Percentiles rank a stretch among this genome's conserved stretches.
These are phyloP conservation scores for Sporobolomyces pararoseus DNA, from an alignment of 768 basidiomycete species.

Conservation along the genomic window DNA sequence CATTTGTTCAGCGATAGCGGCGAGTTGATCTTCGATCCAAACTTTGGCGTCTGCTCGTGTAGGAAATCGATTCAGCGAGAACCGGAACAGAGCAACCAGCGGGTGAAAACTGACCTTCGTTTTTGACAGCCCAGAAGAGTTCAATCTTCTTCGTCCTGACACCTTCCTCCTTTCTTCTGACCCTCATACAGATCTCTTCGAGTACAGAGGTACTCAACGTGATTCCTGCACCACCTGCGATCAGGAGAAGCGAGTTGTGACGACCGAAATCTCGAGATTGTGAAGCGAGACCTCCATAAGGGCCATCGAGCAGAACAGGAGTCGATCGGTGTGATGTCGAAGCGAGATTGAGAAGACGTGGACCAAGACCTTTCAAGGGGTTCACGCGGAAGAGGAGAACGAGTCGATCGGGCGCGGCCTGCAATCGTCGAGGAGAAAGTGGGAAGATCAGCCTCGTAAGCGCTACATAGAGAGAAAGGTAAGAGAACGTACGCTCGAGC, in stretches of 20 bases:
- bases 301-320: slow-evolving; percentile 45
- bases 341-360: slow-evolving; percentile 28
- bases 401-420: slow-evolving; percentile 26
- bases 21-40: slow-evolving; percentile 29
- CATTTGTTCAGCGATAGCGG: neutral
- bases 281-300: slow-evolving; percentile 38
- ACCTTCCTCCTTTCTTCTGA: slow-evolving; percentile 8
- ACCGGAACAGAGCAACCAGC: neutral
- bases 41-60: slow-evolving; percentile 8
- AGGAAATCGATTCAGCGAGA: neutral
- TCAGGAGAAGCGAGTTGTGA: slow-evolving; percentile 33
- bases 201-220: slow-evolving; percentile 23
- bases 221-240: slow-evolving; percentile 43
- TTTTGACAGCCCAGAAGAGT: slow-evolving; percentile 24
- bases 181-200: slow-evolving; percentile 21
- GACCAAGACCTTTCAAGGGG: slow-evolving; percentile 17
- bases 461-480: too few relatives aligned
- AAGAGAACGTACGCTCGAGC: slow-evolving; percentile 10
- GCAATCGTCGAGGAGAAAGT: neutral
- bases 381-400: slow-evolving; percentile 29
- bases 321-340: slow-evolving; percentile 19
- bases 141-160: slow-evolving; percentile 13
- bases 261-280: slow-evolving; percentile 30
- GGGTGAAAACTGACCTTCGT: slow-evolving; percentile 4
- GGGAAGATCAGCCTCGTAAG: neutral